phyloP scores from a whole-genome alignment of 2,329 filamentous ascomycete species.

The Penicillium sp. region DNA sequence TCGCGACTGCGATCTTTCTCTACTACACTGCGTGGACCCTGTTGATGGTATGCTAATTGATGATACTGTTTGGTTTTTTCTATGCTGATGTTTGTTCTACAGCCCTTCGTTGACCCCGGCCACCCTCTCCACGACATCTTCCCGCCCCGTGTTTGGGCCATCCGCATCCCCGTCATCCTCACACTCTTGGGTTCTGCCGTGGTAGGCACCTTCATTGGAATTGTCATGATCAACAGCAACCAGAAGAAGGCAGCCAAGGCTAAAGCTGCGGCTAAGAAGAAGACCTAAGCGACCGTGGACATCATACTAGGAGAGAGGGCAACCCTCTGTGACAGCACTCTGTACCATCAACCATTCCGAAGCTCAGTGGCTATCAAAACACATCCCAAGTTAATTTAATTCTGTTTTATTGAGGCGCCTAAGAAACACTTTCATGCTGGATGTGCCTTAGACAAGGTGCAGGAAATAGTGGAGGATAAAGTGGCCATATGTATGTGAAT shows the following conservation, averaged over 20 bases:
- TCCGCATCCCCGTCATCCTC: conserved; percentile 96
- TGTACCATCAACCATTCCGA: conserved; percentile 3
- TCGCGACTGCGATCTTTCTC: conserved; percentile 69
- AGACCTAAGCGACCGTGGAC: conserved; percentile 55
- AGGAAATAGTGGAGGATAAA: not conserved
- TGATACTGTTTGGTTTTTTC: not conserved
- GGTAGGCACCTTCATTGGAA: conserved; percentile 89
- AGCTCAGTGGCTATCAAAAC: conserved; percentile 1
- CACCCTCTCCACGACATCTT: conserved; percentile 94
- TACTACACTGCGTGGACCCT: conserved; percentile 99
- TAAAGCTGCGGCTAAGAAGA: conserved; percentile 80
- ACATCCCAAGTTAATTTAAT: conserved; percentile 4
- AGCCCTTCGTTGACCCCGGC: conserved; percentile 97
- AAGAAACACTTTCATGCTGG: not conserved
- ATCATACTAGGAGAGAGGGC: conserved; percentile 1
- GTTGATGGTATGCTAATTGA: conserved; percentile 69
- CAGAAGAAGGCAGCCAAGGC: conserved; percentile 95
- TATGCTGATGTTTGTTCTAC: conserved; percentile 3
- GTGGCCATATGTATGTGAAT: not conserved
- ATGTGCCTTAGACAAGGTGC: not conserved
- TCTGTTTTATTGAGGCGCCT: not conserved
- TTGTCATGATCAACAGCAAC: conserved; percentile 99
- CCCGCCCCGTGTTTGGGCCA: conserved; percentile 96
- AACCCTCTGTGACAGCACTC: not conserved
- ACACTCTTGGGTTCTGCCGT: conserved; percentile 88